Conservation (phyloP, 2,329 filamentous ascomycete genomes). For the Septoria linicola region DNA sequence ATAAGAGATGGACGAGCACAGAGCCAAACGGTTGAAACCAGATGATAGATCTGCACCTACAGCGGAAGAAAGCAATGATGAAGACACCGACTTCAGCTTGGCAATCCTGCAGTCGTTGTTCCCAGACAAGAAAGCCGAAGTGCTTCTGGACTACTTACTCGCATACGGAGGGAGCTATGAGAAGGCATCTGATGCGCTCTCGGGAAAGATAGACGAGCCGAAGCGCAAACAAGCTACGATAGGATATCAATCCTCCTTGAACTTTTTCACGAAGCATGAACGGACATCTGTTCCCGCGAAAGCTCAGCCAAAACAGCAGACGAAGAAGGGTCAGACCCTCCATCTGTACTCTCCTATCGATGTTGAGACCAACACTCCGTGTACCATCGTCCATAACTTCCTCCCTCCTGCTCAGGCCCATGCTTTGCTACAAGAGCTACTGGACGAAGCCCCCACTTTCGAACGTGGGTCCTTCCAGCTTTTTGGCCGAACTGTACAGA, state of each 20-base stretch:
- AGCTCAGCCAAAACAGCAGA: constrained; percentile 46
- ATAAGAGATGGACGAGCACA: constrained; percentile 21
- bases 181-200: constrained; percentile 59
- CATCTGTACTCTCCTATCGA: constrained; percentile 80
- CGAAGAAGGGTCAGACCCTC: constrained; percentile 77
- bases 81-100: constrained; percentile 86
- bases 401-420: constrained; percentile 71
- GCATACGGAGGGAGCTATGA: constrained; percentile 75
- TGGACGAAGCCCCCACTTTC: constrained; percentile 71
- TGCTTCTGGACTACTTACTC: constrained; percentile 75
- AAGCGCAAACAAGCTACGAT: constrained; percentile 37
- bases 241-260: constrained; percentile 48
- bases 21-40: constrained; percentile 25
- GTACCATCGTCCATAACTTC: constrained; percentile 90
- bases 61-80: constrained; percentile 53
- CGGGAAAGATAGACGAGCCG: constrained; percentile 22
- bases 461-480: constrained; percentile 73
- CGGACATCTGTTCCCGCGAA: neutral
- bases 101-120: constrained; percentile 78
- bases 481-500: constrained; percentile 82
- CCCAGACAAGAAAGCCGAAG: constrained; percentile 61
- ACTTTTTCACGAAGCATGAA: constrained; percentile 22
- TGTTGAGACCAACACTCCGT: constrained; percentile 79
- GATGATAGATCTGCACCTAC: constrained; percentile 13
- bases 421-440: constrained; percentile 69